These are phyloP conservation scores for Lophiostoma macrostomum DNA, from an alignment of 495 filamentous ascomycete genomes.

Conservation along the genomic window DNA sequence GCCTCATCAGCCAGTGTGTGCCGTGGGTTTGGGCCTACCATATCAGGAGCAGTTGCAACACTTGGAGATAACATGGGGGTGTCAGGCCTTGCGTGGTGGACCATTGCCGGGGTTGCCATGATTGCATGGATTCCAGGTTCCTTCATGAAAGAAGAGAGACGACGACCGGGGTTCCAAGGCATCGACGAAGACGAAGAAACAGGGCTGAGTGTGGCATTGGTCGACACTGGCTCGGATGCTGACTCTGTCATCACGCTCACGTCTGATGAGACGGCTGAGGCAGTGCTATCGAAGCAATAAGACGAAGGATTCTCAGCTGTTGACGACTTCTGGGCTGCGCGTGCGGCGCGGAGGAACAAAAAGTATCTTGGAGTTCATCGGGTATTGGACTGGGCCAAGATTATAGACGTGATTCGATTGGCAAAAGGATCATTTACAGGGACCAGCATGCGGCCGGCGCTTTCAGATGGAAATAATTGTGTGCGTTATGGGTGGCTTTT, in stretches of 20 bases:
- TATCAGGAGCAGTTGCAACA: slow-evolving; percentile 82
- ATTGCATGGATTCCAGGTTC: slow-evolving; percentile 62
- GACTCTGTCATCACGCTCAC: slow-evolving; percentile 30
- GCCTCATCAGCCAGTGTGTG: slow-evolving; percentile 85
- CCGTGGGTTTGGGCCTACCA: slow-evolving; percentile 80
- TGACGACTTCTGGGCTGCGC: not conserved
- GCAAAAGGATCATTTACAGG: not conserved
- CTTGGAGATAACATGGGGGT: slow-evolving; percentile 74
- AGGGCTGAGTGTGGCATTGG: slow-evolving; percentile 13
- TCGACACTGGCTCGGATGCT: slow-evolving; percentile 15
- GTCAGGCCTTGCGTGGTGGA: slow-evolving; percentile 91
- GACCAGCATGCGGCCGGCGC: slow-evolving; percentile 17
- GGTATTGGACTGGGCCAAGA: not conserved
- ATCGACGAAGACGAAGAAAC: slow-evolving; percentile 29
- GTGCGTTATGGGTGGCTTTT: slow-evolving; percentile 20
- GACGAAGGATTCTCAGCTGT: slow-evolving; percentile 13
- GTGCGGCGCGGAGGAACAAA: not conserved
- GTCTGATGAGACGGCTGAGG: slow-evolving; percentile 14
- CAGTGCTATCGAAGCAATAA: slow-evolving; percentile 15
- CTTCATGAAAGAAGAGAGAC: slow-evolving; percentile 39
- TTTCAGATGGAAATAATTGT: not conserved
- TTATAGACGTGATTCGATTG: slow-evolving; percentile 10
- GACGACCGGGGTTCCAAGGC: slow-evolving; percentile 18
- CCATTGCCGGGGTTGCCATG: slow-evolving; percentile 69
- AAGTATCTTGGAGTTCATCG: slow-evolving; percentile 18